A percentile compares a stretch with the other conserved stretches of the same genome.
Conservation (phyloP, 1,284 basidiomycete species). For the Fomitopsis pinicola region DNA sequence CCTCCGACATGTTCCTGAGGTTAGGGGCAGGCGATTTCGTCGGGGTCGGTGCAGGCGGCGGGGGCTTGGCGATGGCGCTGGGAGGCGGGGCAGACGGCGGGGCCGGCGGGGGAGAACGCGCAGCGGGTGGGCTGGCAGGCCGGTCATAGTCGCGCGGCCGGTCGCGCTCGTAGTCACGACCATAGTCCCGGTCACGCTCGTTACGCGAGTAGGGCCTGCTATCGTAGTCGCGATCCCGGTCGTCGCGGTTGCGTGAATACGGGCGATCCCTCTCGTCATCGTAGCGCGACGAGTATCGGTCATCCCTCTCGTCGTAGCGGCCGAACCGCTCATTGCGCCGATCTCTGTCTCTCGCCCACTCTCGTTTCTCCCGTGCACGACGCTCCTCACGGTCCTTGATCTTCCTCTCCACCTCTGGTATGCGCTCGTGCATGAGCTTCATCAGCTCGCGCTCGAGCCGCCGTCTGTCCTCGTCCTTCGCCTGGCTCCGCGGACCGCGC, state of each 20-base stretch:
- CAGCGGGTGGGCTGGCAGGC: constrained; percentile 45
- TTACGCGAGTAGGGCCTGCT: constrained; percentile 26
- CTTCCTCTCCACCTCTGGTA: constrained; percentile 88
- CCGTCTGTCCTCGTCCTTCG: constrained; percentile 85
- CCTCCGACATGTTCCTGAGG: constrained; percentile 78
- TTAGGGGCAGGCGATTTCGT: constrained; percentile 47
- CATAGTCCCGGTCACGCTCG: constrained; percentile 28
- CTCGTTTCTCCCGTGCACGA: constrained; percentile 73
- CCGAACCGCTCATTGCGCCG: constrained; percentile 80
- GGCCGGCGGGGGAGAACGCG: constrained; percentile 45
- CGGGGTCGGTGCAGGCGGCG: constrained; percentile 47
- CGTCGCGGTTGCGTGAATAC: constrained; percentile 19
- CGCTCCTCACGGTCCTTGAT: constrained; percentile 80
- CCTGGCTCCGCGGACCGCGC: constrained; percentile 68
- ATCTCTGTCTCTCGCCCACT: constrained; percentile 81
- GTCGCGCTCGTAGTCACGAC: constrained; percentile 29
- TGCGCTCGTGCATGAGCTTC: constrained; percentile 83
- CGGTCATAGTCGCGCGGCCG: constrained; percentile 33
- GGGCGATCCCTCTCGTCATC: constrained; percentile 26
- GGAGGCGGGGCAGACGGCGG: constrained; percentile 41
- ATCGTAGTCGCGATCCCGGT: constrained; percentile 26
- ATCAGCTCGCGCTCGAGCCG: constrained; percentile 88
- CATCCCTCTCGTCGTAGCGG: constrained; percentile 49
- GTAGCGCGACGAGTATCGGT: constrained; percentile 32
- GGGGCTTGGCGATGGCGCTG: constrained; percentile 35